Percentiles rank a stretch among this genome's conserved stretches.
These are phyloP conservation scores for Blastobotrys persicus DNA, from an alignment of 1,139 yeast species.

Conservation along the genomic window DNA sequence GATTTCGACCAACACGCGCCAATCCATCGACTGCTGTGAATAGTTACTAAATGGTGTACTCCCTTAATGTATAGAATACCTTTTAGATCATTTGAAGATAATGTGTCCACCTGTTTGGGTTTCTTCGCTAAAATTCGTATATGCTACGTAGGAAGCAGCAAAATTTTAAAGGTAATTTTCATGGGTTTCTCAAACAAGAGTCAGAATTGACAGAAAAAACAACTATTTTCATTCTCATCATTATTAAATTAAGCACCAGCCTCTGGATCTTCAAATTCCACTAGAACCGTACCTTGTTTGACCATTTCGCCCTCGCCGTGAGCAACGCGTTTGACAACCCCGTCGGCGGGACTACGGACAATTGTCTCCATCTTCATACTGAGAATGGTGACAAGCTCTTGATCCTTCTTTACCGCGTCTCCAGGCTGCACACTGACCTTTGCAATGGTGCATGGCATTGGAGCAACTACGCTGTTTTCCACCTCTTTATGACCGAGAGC, in stretches of 20 bases:
- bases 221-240: neutral
- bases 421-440: constrained; percentile 35
- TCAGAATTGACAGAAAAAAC: no score
- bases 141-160: no score
- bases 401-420: constrained; percentile 36
- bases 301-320: constrained; percentile 35
- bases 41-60: neutral
- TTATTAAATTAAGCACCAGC: constrained; percentile 7
- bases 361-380: constrained; percentile 51
- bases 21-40: neutral
- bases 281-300: constrained; percentile 36
- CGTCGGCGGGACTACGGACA: constrained; percentile 34
- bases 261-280: constrained; percentile 34
- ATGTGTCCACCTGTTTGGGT: no score
- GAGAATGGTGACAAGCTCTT: constrained; percentile 41
- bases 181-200: no score
- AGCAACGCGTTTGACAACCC: constrained; percentile 33
- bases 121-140: no score
- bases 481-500: constrained; percentile 34
- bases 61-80: no score
- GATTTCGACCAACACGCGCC: constrained; percentile 8
- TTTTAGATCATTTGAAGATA: no score
- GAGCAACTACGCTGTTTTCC: constrained; percentile 36
- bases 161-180: no score
- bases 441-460: constrained; percentile 40